Base-by-base conservation (phyloP, 2,329 filamentous ascomycete species). In the Trichoderma sp. region DNA sequence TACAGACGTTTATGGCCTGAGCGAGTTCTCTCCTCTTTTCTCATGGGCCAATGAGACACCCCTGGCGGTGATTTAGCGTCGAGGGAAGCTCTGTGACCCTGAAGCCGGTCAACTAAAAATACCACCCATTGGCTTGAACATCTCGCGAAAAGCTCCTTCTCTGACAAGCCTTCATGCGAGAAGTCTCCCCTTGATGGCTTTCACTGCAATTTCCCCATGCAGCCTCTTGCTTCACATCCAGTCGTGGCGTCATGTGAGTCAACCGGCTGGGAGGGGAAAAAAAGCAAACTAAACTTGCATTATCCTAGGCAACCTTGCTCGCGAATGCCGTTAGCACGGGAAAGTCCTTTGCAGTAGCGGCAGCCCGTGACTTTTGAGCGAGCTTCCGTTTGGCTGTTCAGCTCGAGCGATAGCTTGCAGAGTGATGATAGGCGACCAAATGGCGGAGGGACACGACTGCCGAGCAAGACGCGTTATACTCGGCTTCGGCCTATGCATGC, bases 201-300 rank as follows among this genome's bases (percentile, higher is more conserved):
- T 71, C 68, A 63, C 18, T 63, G 68, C 68, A 71, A 71, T 71
- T 71, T 71, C 68, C 68, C 38, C 53, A 71, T 72, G 59, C 59
- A 72, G n/a, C 59, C 35, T 63, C 68, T 35, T 24, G 56, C 59
- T 72, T 72, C 35, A 60, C 21, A 41, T 41, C 35, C 59, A 63
- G 68, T n/a, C 24, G 68, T 72, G 59, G 68, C 56, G 56, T 35
- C 35, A 27, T 45, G 18, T 45, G 56, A 71, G 24, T 45, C 35
- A 62, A 24, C 24, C 7, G 41, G 38, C 38, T 27, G 35, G 29
- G n/a, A 16, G 14, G 35, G 41, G 9, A 45, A 29, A 29, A 71
- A 71, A 72, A 38, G 65, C 29, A 59, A 68, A 56, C 65, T n/a
- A 11, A n/a, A 33, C 60, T 63, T 21, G 18, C n/a, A 35, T 56